phyloP scores from a whole-genome alignment of 1,284 basidiomycete species.

The Cutaneotrichosporon cavernicola region DNA sequence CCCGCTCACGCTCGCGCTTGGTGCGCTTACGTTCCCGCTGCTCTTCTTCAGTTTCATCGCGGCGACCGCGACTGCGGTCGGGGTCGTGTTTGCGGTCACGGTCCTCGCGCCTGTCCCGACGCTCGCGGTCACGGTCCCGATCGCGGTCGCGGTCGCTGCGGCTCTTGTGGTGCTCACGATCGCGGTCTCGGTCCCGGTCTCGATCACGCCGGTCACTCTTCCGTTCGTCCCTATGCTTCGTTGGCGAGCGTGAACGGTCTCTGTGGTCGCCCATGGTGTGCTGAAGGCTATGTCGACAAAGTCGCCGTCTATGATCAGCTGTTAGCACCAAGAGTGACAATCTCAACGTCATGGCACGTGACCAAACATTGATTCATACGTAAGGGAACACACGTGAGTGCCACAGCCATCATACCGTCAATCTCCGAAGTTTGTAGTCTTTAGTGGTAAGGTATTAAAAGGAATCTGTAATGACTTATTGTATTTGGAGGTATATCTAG shows the following conservation, averaged over 20 bases:
- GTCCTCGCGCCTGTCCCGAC: not conserved
- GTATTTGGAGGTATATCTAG: no score
- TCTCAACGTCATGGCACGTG: constrained; percentile 8
- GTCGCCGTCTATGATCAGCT: not conserved
- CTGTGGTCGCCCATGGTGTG: constrained; percentile 10
- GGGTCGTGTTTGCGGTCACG: not conserved
- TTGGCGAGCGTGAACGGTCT: constrained; percentile 9
- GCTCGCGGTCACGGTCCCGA: constrained; percentile 8
- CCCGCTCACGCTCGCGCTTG: constrained; percentile 25
- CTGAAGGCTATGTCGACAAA: not conserved
- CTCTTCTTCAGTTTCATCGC: constrained; percentile 29
- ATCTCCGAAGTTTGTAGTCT: not conserved
- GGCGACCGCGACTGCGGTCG: constrained; percentile 11
- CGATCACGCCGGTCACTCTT: constrained; percentile 5
- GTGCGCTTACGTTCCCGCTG: constrained; percentile 29
- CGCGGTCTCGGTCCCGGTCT: constrained; percentile 11
- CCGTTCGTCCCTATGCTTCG: not conserved
- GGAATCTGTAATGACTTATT: not conserved
- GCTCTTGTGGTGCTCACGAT: not conserved
- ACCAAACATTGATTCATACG: not conserved
- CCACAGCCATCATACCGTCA: not conserved
- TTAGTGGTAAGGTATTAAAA: no score
- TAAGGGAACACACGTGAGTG: not conserved
- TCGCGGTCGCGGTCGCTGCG: constrained; percentile 1
- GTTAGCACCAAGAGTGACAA: not conserved